Conservation (phyloP, 148 eudicot species). For the Suaeda aralocaspica region DNA sequence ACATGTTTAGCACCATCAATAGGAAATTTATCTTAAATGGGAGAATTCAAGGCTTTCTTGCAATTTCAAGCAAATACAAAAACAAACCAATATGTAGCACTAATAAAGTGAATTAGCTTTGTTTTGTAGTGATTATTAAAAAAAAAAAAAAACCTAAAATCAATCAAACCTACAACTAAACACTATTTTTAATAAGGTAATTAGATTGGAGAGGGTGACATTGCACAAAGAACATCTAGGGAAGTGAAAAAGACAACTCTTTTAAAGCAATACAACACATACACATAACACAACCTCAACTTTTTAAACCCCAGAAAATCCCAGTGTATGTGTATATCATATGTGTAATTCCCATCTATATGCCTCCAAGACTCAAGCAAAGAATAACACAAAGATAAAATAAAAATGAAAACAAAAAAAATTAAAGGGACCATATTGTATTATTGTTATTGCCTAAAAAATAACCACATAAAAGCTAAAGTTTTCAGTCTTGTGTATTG, state of each 20-base stretch:
- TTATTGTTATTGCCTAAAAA: constrained; percentile 31
- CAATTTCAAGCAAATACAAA: too few species aligned
- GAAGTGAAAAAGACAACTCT: constrained; percentile 60
- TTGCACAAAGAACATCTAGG: constrained; percentile 78
- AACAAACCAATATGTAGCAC: too few species aligned
- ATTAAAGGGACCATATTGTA: constrained; percentile 25
- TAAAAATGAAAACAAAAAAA: constrained; percentile 1
- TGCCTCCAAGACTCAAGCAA: constrained; percentile 41
- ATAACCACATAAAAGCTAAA: constrained; percentile 46
- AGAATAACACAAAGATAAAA: constrained; percentile 34
- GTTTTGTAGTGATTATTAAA: constrained; percentile 20
- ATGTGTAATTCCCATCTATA: constrained; percentile 36
- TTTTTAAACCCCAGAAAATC: constrained; percentile 36
- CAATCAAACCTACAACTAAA: too few species aligned
- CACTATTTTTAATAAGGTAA: not conserved
- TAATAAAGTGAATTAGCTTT: constrained; percentile 27
- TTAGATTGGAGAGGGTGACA: constrained; percentile 39
- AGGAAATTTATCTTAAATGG: too few species aligned
- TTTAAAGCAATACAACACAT: constrained; percentile 45
- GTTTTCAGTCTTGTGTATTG: constrained; percentile 71
- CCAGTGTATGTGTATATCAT: too few species aligned
- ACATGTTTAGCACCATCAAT: too few species aligned
- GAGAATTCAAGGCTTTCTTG: too few species aligned
- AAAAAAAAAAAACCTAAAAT: too few species aligned
- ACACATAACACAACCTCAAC: constrained; percentile 15